Conservation (phyloP, 2,329 filamentous ascomycete genomes). For the Magnaporthiopsis incrustans region DNA sequence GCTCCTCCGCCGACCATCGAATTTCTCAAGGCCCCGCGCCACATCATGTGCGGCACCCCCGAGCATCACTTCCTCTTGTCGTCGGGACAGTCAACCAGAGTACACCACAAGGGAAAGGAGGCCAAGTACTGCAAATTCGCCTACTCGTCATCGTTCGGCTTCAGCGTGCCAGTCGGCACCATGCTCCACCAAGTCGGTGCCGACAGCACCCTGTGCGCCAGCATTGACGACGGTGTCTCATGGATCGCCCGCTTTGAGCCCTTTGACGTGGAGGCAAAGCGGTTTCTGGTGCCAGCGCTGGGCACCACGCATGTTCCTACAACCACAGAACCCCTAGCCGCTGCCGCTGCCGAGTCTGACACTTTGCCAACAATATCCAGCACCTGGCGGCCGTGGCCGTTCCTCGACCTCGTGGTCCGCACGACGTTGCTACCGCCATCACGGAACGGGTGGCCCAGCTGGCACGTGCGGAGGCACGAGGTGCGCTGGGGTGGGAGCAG, state of each 20-base stretch:
- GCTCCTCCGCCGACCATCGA: not conserved
- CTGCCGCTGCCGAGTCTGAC: not conserved
- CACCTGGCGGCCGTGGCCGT: slow-evolving; percentile 15
- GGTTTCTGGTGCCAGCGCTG: not conserved
- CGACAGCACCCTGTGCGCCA: slow-evolving; percentile 16
- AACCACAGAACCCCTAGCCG: not conserved
- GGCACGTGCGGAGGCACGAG: slow-evolving; percentile 29
- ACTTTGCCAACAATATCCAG: not conserved
- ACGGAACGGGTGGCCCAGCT: slow-evolving; percentile 23
- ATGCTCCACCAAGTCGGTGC: slow-evolving; percentile 20
- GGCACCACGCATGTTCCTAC: not conserved
- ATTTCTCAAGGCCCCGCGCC: slow-evolving; percentile 21
- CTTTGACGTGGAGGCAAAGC: not conserved
- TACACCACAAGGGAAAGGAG: slow-evolving; percentile 25
- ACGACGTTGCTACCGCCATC: slow-evolving; percentile 27
- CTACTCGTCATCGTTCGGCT: slow-evolving; percentile 33
- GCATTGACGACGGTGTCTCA: slow-evolving; percentile 14
- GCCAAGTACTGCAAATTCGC: slow-evolving; percentile 33
- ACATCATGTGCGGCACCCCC: slow-evolving; percentile 29
- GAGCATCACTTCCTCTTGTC: slow-evolving; percentile 30
- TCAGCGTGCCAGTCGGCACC: slow-evolving; percentile 24
- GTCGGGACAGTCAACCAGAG: slow-evolving; percentile 24
- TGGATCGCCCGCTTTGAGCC: slow-evolving; percentile 13
- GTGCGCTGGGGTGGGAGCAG: slow-evolving; percentile 12
- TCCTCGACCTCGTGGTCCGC: slow-evolving; percentile 20